Base-by-base conservation (phyloP, 305 asterid species). In the Striga hermonthica region DNA sequence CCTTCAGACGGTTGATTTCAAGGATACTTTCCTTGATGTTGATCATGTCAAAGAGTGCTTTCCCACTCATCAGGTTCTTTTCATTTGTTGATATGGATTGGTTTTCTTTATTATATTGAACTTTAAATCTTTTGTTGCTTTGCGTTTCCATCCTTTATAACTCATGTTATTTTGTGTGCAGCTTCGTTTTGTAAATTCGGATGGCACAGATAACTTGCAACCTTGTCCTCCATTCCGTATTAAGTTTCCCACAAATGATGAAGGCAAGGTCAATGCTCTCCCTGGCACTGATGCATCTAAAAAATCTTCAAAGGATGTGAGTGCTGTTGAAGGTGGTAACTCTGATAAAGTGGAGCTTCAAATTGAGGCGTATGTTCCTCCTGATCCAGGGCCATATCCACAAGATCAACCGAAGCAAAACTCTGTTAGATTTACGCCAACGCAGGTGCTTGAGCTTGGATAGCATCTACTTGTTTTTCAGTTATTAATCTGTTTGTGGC, bases 351-450 rank as follows among this genome's bases (percentile, higher is more conserved):
- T 77, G 71, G 78, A 82, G 78, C 96, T 93, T 78, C 60, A 75
- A 43, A 96, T 93, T 64, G 96, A 90, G 84, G 79, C 92, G 56
- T 93, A 87, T 76, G 61, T 85, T 64, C 90, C 97, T 77, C 88
- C 95, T 59, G 92, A 93, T 75, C 97, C 96, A 69, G 98, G 97
- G 79, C 98, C 98, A 59, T 93, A 90, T 77, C 98, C 97, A 60
- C 97, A 87, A 71, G 97, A 93, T 80, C 96, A 93, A 73, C 98
- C 98, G 37, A 93, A 90, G 76, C 86, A 83, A 81, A 93, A 93
- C 70, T 84, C 90, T 57, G 98, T 93, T 62, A 81, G 89, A 83
- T 93, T 93, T 80, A 93, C 98, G 60, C 72, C 95, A 14, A 87
- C 94, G 3, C 98, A 93, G 98, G 98, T 93, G 61, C 76, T 64